Percentiles rank a stretch among this genome's conserved stretches.
Evolutionary conservation across 1,284 basidiomycete genomes (phyloP).

Genomic region (Ganoderma meredithae): DNA sequence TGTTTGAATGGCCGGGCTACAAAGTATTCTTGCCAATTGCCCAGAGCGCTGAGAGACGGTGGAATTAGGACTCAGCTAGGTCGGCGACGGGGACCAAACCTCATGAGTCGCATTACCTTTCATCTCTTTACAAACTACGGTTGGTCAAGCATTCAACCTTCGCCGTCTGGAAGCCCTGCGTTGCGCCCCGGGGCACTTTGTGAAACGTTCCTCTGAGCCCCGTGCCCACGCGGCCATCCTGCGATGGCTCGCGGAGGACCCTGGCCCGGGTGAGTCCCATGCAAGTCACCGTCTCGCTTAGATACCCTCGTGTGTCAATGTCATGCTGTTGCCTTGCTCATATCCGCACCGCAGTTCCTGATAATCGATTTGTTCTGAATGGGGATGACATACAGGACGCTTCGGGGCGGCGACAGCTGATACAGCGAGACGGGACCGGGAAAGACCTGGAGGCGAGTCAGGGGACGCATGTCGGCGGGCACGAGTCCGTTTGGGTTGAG

Average conservation of each 20-base stretch:
- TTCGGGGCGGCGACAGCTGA: neutral
- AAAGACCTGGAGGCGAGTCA: neutral
- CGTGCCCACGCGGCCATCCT: neutral
- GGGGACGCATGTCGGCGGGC: neutral
- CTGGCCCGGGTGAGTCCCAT: neutral
- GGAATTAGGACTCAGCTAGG: neutral
- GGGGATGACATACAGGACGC: conserved; percentile 1
- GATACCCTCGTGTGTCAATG: neutral
- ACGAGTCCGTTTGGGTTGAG: neutral
- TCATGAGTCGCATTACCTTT: neutral
- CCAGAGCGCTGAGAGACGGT: neutral
- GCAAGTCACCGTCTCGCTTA: conserved; percentile 4
- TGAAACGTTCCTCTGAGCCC: neutral
- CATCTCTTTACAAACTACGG: neutral
- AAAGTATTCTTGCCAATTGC: neutral
- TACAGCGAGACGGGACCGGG: neutral
- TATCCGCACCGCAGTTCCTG: neutral
- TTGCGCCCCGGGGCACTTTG: neutral
- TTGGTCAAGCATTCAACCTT: neutral
- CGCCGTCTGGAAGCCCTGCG: neutral
- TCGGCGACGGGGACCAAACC: neutral
- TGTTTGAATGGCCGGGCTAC: neutral
- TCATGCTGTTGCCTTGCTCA: neutral
- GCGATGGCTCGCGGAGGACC: neutral
- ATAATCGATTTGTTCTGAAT: conserved; percentile 7